These are phyloP conservation scores for Abrus precatorius DNA, from an alignment of 306 rosid genomes.

Conservation along the genomic window DNA sequence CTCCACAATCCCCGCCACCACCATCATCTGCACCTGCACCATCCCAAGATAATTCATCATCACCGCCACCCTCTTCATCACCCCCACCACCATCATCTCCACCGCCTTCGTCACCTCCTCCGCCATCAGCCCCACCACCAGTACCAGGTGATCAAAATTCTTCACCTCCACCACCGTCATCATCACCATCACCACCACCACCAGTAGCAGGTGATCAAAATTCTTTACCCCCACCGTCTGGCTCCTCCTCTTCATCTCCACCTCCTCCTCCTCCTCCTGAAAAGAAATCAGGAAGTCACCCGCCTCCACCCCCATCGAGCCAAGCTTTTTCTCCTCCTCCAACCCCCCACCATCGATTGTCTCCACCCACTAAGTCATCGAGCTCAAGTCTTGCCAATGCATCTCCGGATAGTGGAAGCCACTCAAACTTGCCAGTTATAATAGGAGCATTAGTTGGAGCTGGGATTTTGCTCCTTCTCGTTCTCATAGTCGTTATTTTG, in stretches of 20 bases:
- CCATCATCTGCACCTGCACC: neutral
- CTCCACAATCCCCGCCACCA: neutral
- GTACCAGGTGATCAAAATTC: neutral
- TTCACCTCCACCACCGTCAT: conserved; percentile 36
- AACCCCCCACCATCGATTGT: conserved; percentile 43
- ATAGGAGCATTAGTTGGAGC: conserved; percentile 63
- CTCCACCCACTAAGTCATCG: conserved; percentile 39
- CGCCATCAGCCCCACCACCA: conserved; percentile 29
- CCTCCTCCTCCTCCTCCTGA: conserved; percentile 38
- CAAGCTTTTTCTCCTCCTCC: conserved; percentile 50
- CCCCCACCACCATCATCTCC: conserved; percentile 39
- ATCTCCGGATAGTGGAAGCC: neutral
- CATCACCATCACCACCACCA: conserved; percentile 3
- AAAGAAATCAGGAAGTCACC: neutral
- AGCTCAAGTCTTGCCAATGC: neutral
- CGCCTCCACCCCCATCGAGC: conserved; percentile 22
- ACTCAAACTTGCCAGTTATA: conserved; percentile 44
- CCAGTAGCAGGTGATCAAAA: neutral
- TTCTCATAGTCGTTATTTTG: conserved; percentile 36
- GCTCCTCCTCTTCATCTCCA: conserved; percentile 44
- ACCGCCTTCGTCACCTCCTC: conserved; percentile 26
- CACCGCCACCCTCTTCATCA: conserved; percentile 31
- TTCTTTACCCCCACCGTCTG: conserved; percentile 45
- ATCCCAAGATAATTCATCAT: conserved; percentile 8
- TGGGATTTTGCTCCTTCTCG: conserved; percentile 58